A percentile compares a stretch with the other conserved stretches of the same genome.
Evolutionary conservation across 2,329 filamentous ascomycete species (phyloP).

Genomic region (Scytalidium lignicola): DNA sequence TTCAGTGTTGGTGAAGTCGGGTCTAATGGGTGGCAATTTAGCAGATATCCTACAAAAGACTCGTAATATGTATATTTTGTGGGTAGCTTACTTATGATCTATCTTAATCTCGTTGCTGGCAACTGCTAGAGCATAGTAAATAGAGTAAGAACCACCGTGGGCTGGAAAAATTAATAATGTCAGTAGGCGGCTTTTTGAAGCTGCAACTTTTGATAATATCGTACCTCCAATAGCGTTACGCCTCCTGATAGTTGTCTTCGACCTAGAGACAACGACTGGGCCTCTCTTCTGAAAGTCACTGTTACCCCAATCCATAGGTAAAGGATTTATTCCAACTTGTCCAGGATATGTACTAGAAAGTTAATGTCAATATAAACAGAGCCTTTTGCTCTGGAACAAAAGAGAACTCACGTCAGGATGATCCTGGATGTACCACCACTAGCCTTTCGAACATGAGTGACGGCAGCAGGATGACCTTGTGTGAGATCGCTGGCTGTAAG

Average conservation of each 20-base stretch:
- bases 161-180: constrained; percentile 52
- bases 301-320: constrained; percentile 83
- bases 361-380: constrained; percentile 8
- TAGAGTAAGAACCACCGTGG: constrained; percentile 88
- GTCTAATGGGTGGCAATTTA: constrained; percentile 31
- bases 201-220: constrained; percentile 18
- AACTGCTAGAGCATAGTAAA: constrained; percentile 90
- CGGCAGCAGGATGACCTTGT: constrained; percentile 7
- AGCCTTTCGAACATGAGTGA: constrained; percentile 21
- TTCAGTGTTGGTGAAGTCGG: constrained; percentile 79
- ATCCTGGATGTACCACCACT: constrained; percentile 51
- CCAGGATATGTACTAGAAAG: constrained; percentile 74
- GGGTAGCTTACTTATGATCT: constrained; percentile 58
- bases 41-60: not conserved
- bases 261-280: constrained; percentile 80
- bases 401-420: constrained; percentile 49
- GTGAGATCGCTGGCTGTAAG: constrained; percentile 20
- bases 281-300: constrained; percentile 70
- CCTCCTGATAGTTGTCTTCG: constrained; percentile 67
- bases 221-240: constrained; percentile 66
- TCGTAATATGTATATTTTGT: not conserved
- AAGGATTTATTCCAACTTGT: constrained; percentile 89
- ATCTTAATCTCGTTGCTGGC: constrained; percentile 83
- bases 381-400: not conserved
- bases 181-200: not conserved